These are phyloP conservation scores for Metarhizium brunneum DNA, from an alignment of 2,329 filamentous ascomycete species.

Conservation along the genomic window DNA sequence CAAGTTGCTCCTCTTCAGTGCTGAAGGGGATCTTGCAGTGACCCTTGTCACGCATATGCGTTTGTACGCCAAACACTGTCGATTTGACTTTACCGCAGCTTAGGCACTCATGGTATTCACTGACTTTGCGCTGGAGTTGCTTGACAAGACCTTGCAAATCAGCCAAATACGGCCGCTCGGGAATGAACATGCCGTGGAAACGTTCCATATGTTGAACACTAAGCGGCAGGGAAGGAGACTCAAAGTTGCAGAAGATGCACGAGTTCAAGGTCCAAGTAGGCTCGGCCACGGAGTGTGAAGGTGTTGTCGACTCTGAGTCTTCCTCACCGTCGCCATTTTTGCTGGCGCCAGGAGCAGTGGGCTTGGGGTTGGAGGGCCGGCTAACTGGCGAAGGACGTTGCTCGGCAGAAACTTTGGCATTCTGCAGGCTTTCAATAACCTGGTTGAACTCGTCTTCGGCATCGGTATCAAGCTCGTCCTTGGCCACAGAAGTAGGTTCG, in stretches of 20 bases:
- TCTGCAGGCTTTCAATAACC: slow-evolving; percentile 69
- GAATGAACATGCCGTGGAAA: slow-evolving; percentile 91
- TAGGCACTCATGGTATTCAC: slow-evolving; percentile 73
- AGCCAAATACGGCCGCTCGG: slow-evolving; percentile 75
- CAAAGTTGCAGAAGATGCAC: slow-evolving; percentile 89
- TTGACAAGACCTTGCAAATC: slow-evolving; percentile 73
- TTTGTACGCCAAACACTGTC: slow-evolving; percentile 73
- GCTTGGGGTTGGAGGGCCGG: slow-evolving; percentile 42
- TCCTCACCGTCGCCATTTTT: slow-evolving; percentile 29
- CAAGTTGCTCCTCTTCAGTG: slow-evolving; percentile 80
- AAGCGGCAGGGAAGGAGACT: slow-evolving; percentile 64
- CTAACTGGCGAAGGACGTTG: slow-evolving; percentile 41
- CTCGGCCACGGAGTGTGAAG: slow-evolving; percentile 25
- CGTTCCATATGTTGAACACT: slow-evolving; percentile 87
- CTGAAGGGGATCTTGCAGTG: slow-evolving; percentile 96
- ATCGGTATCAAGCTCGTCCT: slow-evolving; percentile 50
- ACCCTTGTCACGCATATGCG: slow-evolving; percentile 93
- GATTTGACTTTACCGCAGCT: slow-evolving; percentile 79
- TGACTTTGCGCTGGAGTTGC: slow-evolving; percentile 71
- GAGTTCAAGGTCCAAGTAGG: slow-evolving; percentile 36
- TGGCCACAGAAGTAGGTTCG: slow-evolving; percentile 52
- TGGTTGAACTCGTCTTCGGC: slow-evolving; percentile 67
- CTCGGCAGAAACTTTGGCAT: slow-evolving; percentile 54
- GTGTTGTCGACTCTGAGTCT: slow-evolving; percentile 33
- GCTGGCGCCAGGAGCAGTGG: slow-evolving; percentile 31